These are phyloP conservation scores for Yarrowia hollandica DNA, from an alignment of 805 yeast genomes.

Conservation along the genomic window DNA sequence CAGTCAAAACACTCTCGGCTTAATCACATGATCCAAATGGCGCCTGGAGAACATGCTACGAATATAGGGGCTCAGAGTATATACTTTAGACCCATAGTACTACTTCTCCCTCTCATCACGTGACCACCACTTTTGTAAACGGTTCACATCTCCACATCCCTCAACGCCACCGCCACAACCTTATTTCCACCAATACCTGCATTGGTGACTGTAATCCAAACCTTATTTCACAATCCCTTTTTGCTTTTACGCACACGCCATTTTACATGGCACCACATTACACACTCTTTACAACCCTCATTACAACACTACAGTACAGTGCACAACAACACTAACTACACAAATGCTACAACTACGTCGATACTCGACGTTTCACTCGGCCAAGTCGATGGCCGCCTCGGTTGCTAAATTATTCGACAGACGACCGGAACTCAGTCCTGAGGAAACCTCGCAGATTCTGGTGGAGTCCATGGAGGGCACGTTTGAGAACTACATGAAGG, in stretches of 20 bases:
- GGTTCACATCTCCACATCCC: too few relatives aligned
- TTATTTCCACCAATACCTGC: not conserved
- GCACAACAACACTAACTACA: not conserved
- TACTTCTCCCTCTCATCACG: too few relatives aligned
- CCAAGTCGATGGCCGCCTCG: constrained; percentile 24
- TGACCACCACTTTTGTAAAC: too few relatives aligned
- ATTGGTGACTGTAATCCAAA: constrained; percentile 5
- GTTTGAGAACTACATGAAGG: constrained; percentile 18
- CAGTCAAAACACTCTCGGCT: too few relatives aligned
- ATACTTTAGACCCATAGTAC: too few relatives aligned
- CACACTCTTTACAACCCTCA: not conserved
- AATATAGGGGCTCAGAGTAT: too few relatives aligned
- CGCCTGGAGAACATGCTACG: too few relatives aligned
- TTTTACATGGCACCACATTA: too few relatives aligned
- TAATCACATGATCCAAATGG: too few relatives aligned
- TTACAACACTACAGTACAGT: not conserved
- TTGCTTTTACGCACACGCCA: too few relatives aligned
- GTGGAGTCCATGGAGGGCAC: constrained; percentile 24
- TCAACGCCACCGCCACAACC: not conserved
- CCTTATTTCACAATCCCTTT: not conserved
- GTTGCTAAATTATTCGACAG: constrained; percentile 13
- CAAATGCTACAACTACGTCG: constrained; percentile 1
- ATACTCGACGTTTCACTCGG: constrained; percentile 17
- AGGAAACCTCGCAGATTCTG: constrained; percentile 22
- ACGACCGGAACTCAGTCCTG: constrained; percentile 10